Percentiles rank a stretch among this genome's conserved stretches.
Evolutionary conservation across 2,329 filamentous ascomycete genomes (phyloP).

Genomic region (Aspergillus transmontanensis): DNA sequence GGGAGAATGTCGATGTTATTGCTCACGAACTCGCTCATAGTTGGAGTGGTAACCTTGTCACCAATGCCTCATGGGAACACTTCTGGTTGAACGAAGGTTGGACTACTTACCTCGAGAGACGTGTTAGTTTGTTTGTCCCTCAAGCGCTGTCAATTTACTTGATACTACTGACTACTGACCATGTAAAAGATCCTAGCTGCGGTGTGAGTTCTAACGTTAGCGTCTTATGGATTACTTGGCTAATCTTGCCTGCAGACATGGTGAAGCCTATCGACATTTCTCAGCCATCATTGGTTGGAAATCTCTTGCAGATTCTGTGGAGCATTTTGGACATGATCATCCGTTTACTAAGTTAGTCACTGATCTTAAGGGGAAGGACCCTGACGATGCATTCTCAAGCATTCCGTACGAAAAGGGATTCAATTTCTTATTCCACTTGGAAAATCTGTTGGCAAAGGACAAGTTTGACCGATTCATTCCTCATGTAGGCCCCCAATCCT

Average conservation of each 20-base stretch:
- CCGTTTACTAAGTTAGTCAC: slow-evolving; percentile 91
- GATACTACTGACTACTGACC: slow-evolving; percentile 18
- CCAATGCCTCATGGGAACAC: slow-evolving; percentile 56
- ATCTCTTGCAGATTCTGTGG: slow-evolving; percentile 76
- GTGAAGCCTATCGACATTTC: slow-evolving; percentile 85
- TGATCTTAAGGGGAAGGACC: slow-evolving; percentile 85
- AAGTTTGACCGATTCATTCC: slow-evolving; percentile 95
- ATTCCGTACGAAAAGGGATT: slow-evolving; percentile 97
- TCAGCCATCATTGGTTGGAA: slow-evolving; percentile 97
- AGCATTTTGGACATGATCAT: slow-evolving; percentile 77
- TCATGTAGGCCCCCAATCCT: slow-evolving; percentile 50
- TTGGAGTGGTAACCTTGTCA: slow-evolving; percentile 81
- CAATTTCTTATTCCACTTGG: slow-evolving; percentile 88
- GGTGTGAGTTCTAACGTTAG: slow-evolving; percentile 31
- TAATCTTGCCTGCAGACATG: slow-evolving; percentile 59
- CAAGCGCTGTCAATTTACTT: neutral
- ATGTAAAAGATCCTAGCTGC: slow-evolving; percentile 41
- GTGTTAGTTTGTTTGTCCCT: slow-evolving; percentile 42
- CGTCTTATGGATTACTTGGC: neutral
- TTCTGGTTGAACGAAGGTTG: slow-evolving; percentile 74
- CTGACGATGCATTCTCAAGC: slow-evolving; percentile 91
- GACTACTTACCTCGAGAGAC: slow-evolving; percentile 92
- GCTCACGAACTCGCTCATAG: slow-evolving; percentile 77
- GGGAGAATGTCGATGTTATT: slow-evolving; percentile 93
- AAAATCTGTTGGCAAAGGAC: slow-evolving; percentile 79